Percentiles rank a stretch among this genome's conserved stretches.
Evolutionary conservation across 2,329 filamentous ascomycete species (phyloP).

Genomic region (Aspergillus jensenii): DNA sequence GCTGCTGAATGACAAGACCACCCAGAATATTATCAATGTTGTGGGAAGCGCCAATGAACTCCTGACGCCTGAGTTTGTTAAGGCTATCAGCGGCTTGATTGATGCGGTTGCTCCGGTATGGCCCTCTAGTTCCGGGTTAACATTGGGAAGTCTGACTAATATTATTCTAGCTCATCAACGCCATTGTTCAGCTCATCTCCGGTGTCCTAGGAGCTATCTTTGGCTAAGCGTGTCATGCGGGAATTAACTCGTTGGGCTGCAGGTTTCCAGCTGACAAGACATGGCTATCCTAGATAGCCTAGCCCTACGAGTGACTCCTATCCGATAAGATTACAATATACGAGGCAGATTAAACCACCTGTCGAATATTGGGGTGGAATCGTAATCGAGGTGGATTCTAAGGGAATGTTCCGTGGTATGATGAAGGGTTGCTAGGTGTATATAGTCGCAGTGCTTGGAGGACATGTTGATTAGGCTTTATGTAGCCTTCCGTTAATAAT

Average conservation of each 20-base stretch:
- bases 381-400: not conserved
- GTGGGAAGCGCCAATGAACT: not conserved
- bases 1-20: not conserved
- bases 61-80: not conserved
- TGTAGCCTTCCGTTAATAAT: not conserved
- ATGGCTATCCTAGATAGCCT: not conserved
- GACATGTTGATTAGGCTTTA: not conserved
- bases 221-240: not conserved
- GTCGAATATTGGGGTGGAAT: not conserved
- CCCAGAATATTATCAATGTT: not conserved
- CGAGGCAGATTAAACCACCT: not conserved
- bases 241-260: not conserved
- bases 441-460: constrained; percentile 6
- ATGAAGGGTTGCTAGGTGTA: not conserved
- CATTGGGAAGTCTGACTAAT: not conserved
- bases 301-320: not conserved
- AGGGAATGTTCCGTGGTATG: not conserved
- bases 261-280: not conserved
- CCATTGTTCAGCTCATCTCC: not conserved
- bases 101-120: constrained; percentile 2
- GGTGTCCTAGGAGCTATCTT: not conserved
- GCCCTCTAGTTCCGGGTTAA: not conserved
- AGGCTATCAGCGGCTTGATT: not conserved
- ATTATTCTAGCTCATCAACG: not conserved
- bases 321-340: not conserved